Conservation (phyloP, 148 eudicot species). For the Cornus controversa region DNA sequence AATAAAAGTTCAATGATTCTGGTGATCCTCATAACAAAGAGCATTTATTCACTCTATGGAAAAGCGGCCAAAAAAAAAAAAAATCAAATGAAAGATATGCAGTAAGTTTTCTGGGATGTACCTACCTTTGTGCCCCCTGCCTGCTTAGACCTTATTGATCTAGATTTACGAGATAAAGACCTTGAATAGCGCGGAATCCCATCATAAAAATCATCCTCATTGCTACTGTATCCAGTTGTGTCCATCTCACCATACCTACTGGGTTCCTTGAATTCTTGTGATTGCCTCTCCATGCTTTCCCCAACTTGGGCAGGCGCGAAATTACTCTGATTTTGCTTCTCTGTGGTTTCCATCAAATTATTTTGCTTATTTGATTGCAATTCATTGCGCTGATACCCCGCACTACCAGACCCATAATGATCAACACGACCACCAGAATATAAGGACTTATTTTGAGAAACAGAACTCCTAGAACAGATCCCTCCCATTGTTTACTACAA, state of each 20-base stretch:
- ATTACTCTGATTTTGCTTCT: background rate
- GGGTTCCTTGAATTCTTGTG: constrained; percentile 21
- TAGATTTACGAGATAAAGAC: constrained; percentile 50
- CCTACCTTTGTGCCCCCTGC: constrained; percentile 50
- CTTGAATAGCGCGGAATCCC: constrained; percentile 75
- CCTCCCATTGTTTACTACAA: background rate
- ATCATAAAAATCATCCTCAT: constrained; percentile 77
- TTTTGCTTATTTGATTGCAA: background rate
- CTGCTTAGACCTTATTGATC: constrained; percentile 63
- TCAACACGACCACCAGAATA: constrained; percentile 6
- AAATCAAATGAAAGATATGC: too few relatives aligned
- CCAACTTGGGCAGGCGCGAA: constrained; percentile 8
- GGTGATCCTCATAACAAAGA: background rate
- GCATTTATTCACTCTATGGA: background rate
- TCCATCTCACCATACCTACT: constrained; percentile 11
- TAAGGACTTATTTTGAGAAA: constrained; percentile 16
- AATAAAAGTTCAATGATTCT: background rate
- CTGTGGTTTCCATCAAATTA: too few relatives aligned
- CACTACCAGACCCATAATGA: constrained; percentile 9
- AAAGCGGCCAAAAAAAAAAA: too few relatives aligned
- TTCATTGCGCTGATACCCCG: constrained; percentile 16
- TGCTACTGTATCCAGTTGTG: constrained; percentile 17
- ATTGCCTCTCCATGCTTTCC: constrained; percentile 21
- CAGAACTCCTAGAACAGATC: background rate
- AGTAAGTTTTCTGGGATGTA: background rate